Conservation (phyloP, 1,139 yeast genomes). For the Hanseniaspora gamundiae region DNA sequence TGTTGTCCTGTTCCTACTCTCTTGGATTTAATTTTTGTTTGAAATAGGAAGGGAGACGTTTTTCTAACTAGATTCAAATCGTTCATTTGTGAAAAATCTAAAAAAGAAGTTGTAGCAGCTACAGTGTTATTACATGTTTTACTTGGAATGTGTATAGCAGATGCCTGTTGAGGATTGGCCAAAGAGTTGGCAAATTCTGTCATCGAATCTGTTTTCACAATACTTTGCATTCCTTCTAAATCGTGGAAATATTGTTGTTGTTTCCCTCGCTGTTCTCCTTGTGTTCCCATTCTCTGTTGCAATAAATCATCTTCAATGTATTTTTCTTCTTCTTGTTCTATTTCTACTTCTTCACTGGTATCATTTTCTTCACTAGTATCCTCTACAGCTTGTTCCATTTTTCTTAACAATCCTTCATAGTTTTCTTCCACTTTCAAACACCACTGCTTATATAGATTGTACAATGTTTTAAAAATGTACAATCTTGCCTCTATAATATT, state of each 20-base stretch:
- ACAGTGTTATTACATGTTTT: too few species aligned
- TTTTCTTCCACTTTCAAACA: neutral
- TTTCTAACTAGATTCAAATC: neutral
- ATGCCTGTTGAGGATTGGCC: too few species aligned
- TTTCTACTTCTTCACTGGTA: too few species aligned
- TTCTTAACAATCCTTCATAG: neutral
- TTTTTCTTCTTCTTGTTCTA: too few species aligned
- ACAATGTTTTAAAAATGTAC: constrained; percentile 17
- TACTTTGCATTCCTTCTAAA: too few species aligned
- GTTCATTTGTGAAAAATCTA: neutral
- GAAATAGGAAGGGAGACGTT: neutral
- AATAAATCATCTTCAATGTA: too few species aligned
- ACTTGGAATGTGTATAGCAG: too few species aligned
- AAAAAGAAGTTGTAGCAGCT: neutral
- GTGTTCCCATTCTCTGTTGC: too few species aligned
- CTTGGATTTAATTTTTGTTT: neutral
- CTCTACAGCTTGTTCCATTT: neutral
- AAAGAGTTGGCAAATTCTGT: too few species aligned
- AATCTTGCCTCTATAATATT: constrained; percentile 16
- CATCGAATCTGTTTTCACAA: neutral
- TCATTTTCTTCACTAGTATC: too few species aligned
- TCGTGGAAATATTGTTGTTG: too few species aligned
- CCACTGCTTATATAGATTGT: constrained; percentile 17
- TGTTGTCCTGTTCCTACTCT: neutral
- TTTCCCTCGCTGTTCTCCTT: neutral